Conservation (phyloP, 1,284 basidiomycete genomes). For the Boletellus deceptivus region DNA sequence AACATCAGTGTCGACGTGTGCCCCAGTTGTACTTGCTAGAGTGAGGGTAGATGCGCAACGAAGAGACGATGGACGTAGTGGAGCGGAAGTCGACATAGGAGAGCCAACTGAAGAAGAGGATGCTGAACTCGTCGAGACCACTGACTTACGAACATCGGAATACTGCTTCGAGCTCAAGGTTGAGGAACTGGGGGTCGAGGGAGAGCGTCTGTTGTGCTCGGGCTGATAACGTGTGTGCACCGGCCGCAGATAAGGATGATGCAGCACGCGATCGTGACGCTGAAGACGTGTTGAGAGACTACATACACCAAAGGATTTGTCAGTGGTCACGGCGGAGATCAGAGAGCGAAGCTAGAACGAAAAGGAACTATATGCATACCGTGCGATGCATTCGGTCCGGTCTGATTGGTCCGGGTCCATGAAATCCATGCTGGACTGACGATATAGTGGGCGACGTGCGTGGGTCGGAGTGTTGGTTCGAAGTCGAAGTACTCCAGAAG, state of each 20-base stretch:
- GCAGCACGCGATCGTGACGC: constrained; percentile 55
- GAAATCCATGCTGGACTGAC: constrained; percentile 84
- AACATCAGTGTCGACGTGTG: constrained; percentile 30
- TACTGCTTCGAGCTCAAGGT: constrained; percentile 47
- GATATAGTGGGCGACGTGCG: constrained; percentile 55
- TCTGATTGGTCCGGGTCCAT: constrained; percentile 48
- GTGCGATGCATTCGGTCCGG: constrained; percentile 55
- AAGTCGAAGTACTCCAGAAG: constrained; percentile 38
- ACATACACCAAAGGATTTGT: constrained; percentile 15
- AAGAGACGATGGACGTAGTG: constrained; percentile 35
- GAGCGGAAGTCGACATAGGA: constrained; percentile 34
- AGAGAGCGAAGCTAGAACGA: constrained; percentile 3
- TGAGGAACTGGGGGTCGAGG: constrained; percentile 64
- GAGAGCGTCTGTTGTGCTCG: constrained; percentile 40
- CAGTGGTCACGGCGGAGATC: constrained; percentile 8
- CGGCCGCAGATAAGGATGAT: constrained; percentile 60
- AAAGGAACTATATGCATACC: constrained; percentile 41
- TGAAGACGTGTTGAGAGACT: constrained; percentile 71
- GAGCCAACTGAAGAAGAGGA: constrained; percentile 36
- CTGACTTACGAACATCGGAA: constrained; percentile 29
- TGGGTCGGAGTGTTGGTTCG: constrained; percentile 41
- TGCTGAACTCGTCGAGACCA: constrained; percentile 23
- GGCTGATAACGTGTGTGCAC: constrained; percentile 33
- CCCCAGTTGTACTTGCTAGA: constrained; percentile 31
- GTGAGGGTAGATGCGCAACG: constrained; percentile 35